Percentiles rank a stretch among this genome's conserved stretches.
Evolutionary conservation across 1,139 yeast genomes (phyloP).

Genomic region (Meyerozyma athensensis): DNA sequence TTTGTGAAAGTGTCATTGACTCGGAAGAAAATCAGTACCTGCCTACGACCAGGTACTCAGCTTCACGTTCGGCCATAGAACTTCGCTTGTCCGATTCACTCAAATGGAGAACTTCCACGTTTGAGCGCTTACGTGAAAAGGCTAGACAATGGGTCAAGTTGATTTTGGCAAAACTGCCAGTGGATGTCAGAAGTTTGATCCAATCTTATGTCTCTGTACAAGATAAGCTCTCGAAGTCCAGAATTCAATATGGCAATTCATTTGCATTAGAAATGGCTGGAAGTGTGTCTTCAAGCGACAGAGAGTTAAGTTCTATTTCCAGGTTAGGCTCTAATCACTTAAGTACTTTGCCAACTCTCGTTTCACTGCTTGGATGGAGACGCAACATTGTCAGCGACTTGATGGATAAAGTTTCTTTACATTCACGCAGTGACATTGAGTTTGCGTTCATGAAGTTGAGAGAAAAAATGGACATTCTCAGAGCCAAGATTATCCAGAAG

Average conservation of each 20-base stretch:
- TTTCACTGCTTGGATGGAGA: constrained; percentile 78
- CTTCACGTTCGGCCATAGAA: constrained; percentile 53
- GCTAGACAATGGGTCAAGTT: constrained; percentile 64
- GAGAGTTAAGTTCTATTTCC: constrained; percentile 42
- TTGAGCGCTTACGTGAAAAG: constrained; percentile 52
- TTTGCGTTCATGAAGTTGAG: constrained; percentile 23
- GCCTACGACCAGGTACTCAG: constrained; percentile 66
- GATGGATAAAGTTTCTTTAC: constrained; percentile 30
- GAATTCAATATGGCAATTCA: constrained; percentile 72
- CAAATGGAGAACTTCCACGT: constrained; percentile 68
- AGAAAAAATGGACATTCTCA: constrained; percentile 12
- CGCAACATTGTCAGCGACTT: constrained; percentile 44
- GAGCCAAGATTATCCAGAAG: constrained; percentile 10
- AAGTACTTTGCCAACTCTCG: constrained; percentile 66
- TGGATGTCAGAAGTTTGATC: constrained; percentile 73
- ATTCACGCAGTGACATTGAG: constrained; percentile 27
- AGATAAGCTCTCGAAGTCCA: constrained; percentile 28
- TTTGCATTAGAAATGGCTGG: constrained; percentile 92
- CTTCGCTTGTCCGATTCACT: constrained; percentile 75
- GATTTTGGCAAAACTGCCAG: constrained; percentile 52
- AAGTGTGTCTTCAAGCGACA: constrained; percentile 56
- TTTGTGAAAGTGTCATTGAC: constrained; percentile 78
- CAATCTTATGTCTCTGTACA: constrained; percentile 65
- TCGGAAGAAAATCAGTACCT: constrained; percentile 85
- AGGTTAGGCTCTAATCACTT: constrained; percentile 23